Conservation (phyloP, 176 grass and related monocot genomes). For the Aegilops longissima region DNA sequence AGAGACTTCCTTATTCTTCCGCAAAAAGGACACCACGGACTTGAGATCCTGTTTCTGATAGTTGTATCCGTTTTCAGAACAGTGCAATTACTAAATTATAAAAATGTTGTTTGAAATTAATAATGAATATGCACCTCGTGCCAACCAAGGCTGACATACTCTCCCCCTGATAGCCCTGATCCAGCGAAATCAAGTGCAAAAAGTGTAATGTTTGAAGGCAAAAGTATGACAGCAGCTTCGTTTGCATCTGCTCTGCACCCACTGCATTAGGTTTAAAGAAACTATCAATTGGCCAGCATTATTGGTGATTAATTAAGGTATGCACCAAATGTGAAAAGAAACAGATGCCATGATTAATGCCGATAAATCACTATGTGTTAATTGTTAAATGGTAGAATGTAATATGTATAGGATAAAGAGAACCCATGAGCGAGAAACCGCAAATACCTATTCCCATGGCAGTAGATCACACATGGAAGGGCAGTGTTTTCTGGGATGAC, state of each 20-base stretch:
- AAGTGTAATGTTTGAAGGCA: slow-evolving; percentile 97
- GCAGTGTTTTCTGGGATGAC: slow-evolving; percentile 63
- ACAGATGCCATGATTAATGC: slow-evolving; percentile 4
- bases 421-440: background rate
- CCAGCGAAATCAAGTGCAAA: slow-evolving; percentile 98
- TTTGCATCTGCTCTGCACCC: slow-evolving; percentile 99
- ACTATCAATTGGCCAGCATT: slow-evolving; percentile 15
- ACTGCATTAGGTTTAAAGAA: slow-evolving; percentile 57
- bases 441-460: slow-evolving; percentile 93
- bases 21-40: slow-evolving; percentile 75
- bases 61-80: slow-evolving; percentile 23
- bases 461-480: slow-evolving; percentile 98
- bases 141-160: slow-evolving; percentile 99
- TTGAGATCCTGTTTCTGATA: slow-evolving; percentile 95
- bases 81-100: slow-evolving; percentile 14
- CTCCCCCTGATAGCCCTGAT: slow-evolving; percentile 86
- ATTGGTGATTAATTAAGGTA: background rate
- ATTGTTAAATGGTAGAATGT: background rate
- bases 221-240: slow-evolving; percentile 94
- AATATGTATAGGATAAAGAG: background rate
- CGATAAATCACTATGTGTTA: background rate
- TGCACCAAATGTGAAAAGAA: slow-evolving; percentile 6
- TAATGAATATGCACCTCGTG: slow-evolving; percentile 68
- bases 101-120: slow-evolving; percentile 8
- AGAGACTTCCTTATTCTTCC: slow-evolving; percentile 86